Evolutionary conservation across 2,329 filamentous ascomycete species (phyloP).

Genomic region (Alternaria arborescens): DNA sequence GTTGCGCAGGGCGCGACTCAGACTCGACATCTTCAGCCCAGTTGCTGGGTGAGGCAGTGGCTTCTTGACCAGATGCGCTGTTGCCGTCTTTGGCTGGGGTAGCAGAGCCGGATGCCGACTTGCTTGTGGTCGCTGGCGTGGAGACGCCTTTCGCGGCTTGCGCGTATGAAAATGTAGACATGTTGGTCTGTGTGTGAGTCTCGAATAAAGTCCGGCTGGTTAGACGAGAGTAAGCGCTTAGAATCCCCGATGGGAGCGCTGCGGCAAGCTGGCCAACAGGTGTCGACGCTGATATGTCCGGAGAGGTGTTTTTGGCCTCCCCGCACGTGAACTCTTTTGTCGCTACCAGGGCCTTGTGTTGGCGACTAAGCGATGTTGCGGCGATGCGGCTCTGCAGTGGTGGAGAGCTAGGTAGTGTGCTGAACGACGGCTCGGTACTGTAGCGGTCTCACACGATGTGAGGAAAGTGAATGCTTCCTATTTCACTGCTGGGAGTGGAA

Average conservation of each 20-base stretch:
- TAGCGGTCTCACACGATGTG: slow-evolving; percentile 11
- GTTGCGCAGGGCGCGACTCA: slow-evolving; percentile 38
- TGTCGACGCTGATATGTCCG: slow-evolving; percentile 45
- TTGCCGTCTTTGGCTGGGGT: slow-evolving; percentile 54
- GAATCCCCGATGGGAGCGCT: slow-evolving; percentile 46
- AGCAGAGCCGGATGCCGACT: slow-evolving; percentile 54
- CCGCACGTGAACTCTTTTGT: slow-evolving; percentile 45
- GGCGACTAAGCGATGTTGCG: slow-evolving; percentile 10
- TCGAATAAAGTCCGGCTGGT: slow-evolving; percentile 12
- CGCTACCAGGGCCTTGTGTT: slow-evolving; percentile 30
- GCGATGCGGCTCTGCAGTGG: slow-evolving; percentile 11
- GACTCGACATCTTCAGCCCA: slow-evolving; percentile 61
- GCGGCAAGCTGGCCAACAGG: slow-evolving; percentile 41
- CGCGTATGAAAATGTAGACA: slow-evolving; percentile 83
- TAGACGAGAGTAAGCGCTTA: slow-evolving; percentile 25
- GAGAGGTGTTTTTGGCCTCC: slow-evolving; percentile 54
- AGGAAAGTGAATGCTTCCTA: slow-evolving; percentile 17
- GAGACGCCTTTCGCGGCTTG: slow-evolving; percentile 88
- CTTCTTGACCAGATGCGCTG: slow-evolving; percentile 31
- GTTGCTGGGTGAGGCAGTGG: slow-evolving; percentile 49
- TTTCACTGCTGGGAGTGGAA: slow-evolving; percentile 15
- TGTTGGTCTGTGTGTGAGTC: slow-evolving; percentile 25
- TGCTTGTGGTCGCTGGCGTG: slow-evolving; percentile 54
- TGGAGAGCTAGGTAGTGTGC: slow-evolving; percentile 14
- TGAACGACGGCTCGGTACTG: slow-evolving; percentile 13